Conservation (phyloP, 345 rosid genomes). For the Capsella bursapastoris region DNA sequence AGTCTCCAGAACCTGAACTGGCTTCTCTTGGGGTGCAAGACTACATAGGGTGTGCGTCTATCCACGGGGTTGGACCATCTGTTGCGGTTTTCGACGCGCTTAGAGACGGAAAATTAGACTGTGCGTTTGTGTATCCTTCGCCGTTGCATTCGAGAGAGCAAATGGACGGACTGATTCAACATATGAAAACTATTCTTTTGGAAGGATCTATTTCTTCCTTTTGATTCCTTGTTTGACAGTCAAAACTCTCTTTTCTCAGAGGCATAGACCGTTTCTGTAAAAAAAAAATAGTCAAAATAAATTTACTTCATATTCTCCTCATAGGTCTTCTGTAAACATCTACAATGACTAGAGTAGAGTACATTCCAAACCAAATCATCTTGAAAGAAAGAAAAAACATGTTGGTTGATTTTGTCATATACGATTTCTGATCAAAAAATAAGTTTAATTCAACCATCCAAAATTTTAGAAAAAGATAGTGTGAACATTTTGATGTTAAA, state of each 20-base stretch:
- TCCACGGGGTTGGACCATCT: conserved; percentile 76
- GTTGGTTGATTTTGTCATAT: not conserved
- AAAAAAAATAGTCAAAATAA: not conserved
- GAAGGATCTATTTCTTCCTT: conserved; percentile 38
- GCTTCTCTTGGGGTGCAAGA: conserved; percentile 56
- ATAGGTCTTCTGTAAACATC: not conserved
- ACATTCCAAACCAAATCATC: not conserved
- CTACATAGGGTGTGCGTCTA: conserved; percentile 67
- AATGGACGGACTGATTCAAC: conserved; percentile 56
- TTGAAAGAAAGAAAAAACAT: not conserved
- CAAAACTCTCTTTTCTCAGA: conserved; percentile 10
- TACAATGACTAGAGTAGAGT: not conserved
- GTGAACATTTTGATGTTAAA: not conserved
- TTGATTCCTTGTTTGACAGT: not conserved
- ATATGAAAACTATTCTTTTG: conserved; percentile 60
- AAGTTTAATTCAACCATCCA: not conserved
- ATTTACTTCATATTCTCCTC: not conserved
- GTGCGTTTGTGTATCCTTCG: conserved; percentile 68
- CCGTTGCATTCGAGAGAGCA: conserved; percentile 87
- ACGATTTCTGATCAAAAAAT: not conserved
- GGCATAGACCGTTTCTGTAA: not conserved
- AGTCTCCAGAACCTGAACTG: conserved; percentile 30
- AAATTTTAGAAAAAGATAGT: not conserved
- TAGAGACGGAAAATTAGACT: conserved; percentile 65
- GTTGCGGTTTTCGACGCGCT: conserved; percentile 67